A percentile compares a stretch with the other conserved stretches of the same genome.
Conservation (phyloP, 2,329 filamentous ascomycete genomes). For the Xylariaceae sp. region DNA sequence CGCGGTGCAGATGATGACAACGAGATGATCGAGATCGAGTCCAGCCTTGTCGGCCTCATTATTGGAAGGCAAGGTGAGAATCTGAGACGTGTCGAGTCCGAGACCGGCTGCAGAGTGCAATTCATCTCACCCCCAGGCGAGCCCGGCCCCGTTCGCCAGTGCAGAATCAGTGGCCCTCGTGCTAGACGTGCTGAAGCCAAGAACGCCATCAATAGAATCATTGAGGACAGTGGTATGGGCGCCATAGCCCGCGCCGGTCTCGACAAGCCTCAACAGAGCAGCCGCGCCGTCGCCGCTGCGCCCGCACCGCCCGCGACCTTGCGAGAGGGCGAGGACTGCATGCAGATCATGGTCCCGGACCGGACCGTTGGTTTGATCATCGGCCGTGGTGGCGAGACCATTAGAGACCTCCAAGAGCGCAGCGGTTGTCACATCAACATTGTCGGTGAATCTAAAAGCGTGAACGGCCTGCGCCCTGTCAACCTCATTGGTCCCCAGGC, state of each 20-base stretch:
- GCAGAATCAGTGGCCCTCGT: constrained; percentile 72
- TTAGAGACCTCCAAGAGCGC: constrained; percentile 82
- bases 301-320: constrained; percentile 36
- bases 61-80: constrained; percentile 90
- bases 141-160: constrained; percentile 67
- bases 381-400: constrained; percentile 87
- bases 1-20: constrained; percentile 56
- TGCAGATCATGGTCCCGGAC: constrained; percentile 92
- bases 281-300: constrained; percentile 12
- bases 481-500: constrained; percentile 77
- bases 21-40: constrained; percentile 81
- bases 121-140: constrained; percentile 72
- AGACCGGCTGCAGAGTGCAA: constrained; percentile 77
- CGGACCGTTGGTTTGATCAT: constrained; percentile 90
- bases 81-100: constrained; percentile 72
- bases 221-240: constrained; percentile 71
- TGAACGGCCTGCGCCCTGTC: constrained; percentile 82
- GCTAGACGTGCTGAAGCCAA: constrained; percentile 70
- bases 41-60: constrained; percentile 78
- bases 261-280: constrained; percentile 32
- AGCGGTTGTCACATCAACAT: constrained; percentile 96
- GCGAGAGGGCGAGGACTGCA: constrained; percentile 73
- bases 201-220: constrained; percentile 76
- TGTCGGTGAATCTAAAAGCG: constrained; percentile 84
- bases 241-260: constrained; percentile 39